Conservation (phyloP, 305 asterid genomes). For the Fraxinus angustifolia region DNA sequence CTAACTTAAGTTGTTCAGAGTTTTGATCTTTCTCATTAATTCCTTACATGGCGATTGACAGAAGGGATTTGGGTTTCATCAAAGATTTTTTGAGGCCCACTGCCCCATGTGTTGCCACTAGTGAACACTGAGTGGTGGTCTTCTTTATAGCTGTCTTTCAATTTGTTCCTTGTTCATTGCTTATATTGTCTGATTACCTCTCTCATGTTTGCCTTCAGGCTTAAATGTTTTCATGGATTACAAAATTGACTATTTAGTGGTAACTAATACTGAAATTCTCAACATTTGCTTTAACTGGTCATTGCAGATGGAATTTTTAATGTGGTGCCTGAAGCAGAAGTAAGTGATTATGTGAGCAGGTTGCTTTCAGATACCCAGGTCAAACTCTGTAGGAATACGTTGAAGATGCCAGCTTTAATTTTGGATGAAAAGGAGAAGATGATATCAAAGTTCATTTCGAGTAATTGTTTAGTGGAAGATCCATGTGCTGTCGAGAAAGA, state of each 20-base stretch:
- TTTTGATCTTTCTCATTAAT: background rate
- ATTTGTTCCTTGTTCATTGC: background rate
- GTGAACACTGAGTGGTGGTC: background rate
- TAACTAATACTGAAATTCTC: constrained; percentile 15
- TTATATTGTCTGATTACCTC: background rate
- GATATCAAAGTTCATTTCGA: constrained; percentile 63
- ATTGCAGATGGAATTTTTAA: constrained; percentile 62
- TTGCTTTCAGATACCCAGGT: constrained; percentile 57
- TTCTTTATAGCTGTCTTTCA: background rate
- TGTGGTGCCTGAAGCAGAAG: constrained; percentile 56
- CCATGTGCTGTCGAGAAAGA: constrained; percentile 76
- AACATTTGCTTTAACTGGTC: constrained; percentile 19
- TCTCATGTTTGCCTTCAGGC: background rate
- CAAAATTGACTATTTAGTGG: constrained; percentile 14
- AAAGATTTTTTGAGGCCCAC: background rate
- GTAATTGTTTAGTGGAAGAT: constrained; percentile 84
- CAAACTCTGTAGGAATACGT: constrained; percentile 56
- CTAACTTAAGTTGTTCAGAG: background rate
- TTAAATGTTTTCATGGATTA: constrained; percentile 4
- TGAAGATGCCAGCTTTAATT: constrained; percentile 88
- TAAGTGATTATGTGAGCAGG: constrained; percentile 43
- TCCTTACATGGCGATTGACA: background rate
- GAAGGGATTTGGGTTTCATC: background rate
- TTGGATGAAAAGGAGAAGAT: constrained; percentile 61
- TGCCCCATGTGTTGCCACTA: background rate